Evolutionary conservation across 2,329 filamentous ascomycete species (phyloP).

Genomic region (Monosporascus sp.): DNA sequence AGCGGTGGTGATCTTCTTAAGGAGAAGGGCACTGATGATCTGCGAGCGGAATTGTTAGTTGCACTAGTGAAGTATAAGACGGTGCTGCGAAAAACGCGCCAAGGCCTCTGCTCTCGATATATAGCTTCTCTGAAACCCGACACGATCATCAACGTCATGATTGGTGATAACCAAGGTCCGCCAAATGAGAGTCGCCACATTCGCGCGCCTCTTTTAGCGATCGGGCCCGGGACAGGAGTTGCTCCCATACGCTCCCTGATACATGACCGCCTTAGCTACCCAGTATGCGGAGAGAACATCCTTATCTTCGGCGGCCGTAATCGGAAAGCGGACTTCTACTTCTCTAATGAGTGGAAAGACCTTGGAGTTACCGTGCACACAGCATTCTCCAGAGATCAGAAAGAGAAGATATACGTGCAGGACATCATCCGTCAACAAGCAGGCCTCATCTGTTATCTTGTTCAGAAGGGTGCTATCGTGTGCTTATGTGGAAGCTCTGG

Average conservation of each 20-base stretch:
- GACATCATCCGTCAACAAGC: constrained; percentile 45
- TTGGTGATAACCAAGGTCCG: constrained; percentile 37
- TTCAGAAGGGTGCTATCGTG: constrained; percentile 41
- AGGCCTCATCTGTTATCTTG: constrained; percentile 28
- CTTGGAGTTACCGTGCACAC: constrained; percentile 50
- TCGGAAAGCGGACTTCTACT: constrained; percentile 72
- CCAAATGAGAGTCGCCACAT: constrained; percentile 12
- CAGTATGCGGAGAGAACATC: constrained; percentile 28
- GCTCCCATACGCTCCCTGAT: constrained; percentile 79
- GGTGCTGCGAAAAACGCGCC: constrained; percentile 74
- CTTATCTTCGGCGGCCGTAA: constrained; percentile 87
- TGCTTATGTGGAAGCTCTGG: constrained; percentile 53
- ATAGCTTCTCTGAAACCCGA: constrained; percentile 59
- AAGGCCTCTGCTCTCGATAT: constrained; percentile 89
- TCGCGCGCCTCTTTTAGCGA: constrained; percentile 60
- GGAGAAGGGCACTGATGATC: constrained; percentile 22
- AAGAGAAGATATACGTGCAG: constrained; percentile 52
- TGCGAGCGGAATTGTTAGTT: constrained; percentile 66
- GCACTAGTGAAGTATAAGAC: constrained; percentile 91
- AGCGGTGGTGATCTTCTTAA: constrained; percentile 53
- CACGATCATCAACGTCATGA: constrained; percentile 57
- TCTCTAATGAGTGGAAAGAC: constrained; percentile 66
- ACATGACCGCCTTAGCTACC: constrained; percentile 57
- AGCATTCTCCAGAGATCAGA: constrained; percentile 68
- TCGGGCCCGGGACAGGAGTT: constrained; percentile 82